A percentile compares a stretch with the other conserved stretches of the same genome.
phyloP scores from a whole-genome alignment of 2,329 filamentous ascomycete species.

The Botryotinia convoluta region DNA sequence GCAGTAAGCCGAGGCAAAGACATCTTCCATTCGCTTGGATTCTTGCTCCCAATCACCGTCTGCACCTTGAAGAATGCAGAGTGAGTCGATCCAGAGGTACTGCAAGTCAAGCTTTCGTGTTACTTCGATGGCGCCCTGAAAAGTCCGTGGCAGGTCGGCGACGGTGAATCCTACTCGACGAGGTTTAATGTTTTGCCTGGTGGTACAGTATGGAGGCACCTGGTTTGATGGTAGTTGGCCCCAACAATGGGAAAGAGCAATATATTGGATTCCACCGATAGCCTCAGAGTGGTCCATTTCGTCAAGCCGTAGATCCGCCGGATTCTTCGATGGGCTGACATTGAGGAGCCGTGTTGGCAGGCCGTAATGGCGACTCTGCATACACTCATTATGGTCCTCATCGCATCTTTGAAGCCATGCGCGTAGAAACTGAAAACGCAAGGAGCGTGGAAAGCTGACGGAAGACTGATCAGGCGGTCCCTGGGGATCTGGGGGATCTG shows the following conservation, averaged over 20 bases:
- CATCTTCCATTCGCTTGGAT: slow-evolving; percentile 29
- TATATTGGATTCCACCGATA: background rate
- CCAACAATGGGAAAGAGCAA: slow-evolving; percentile 4
- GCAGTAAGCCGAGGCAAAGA: slow-evolving; percentile 27
- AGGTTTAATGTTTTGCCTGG: background rate
- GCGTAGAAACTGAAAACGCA: too few relatives aligned
- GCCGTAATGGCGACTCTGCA: too few relatives aligned
- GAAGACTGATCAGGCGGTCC: too few relatives aligned
- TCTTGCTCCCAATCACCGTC: slow-evolving; percentile 33
- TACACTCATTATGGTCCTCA: too few relatives aligned
- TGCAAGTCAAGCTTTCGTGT: slow-evolving; percentile 30
- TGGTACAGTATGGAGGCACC: background rate
- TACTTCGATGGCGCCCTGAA: slow-evolving; percentile 35
- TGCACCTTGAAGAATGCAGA: slow-evolving; percentile 35
- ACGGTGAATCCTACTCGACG: background rate
- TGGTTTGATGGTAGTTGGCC: background rate
- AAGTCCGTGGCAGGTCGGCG: slow-evolving; percentile 7
- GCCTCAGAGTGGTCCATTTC: too few relatives aligned
- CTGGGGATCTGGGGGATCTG: too few relatives aligned
- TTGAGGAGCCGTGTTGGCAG: too few relatives aligned
- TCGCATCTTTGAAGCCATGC: too few relatives aligned
- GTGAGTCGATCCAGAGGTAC: slow-evolving; percentile 39
- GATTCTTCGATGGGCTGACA: too few relatives aligned
- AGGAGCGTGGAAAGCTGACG: too few relatives aligned
- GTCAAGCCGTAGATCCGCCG: too few relatives aligned